Evolutionary conservation across 2,329 filamentous ascomycete species (phyloP).

Genomic region (Spiromastix sp.): DNA sequence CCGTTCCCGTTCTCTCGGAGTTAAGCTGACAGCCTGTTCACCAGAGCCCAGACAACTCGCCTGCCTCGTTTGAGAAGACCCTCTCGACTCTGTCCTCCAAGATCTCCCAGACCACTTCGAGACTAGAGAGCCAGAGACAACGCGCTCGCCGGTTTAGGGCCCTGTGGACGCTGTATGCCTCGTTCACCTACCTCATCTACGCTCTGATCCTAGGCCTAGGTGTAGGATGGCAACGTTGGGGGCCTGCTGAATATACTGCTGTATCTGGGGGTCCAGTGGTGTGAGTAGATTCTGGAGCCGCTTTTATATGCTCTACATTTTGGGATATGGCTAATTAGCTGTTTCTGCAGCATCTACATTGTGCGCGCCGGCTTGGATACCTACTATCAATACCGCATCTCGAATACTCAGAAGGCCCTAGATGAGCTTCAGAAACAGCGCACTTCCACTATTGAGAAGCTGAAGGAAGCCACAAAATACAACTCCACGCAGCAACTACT

Average conservation of each 20-base stretch:
- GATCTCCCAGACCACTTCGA: conserved; percentile 63
- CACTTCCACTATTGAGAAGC: conserved; percentile 77
- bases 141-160: conserved; percentile 69
- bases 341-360: conserved; percentile 59
- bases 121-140: conserved; percentile 62
- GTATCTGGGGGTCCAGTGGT: conserved; percentile 67
- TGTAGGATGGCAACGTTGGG: conserved; percentile 72
- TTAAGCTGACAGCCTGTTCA: conserved; percentile 1
- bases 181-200: conserved; percentile 82
- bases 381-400: conserved; percentile 74
- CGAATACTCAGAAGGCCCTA: conserved; percentile 56
- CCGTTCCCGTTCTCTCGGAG: not conserved
- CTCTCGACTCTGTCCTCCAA: conserved; percentile 72
- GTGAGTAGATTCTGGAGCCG: conserved; percentile 38
- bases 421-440: conserved; percentile 69
- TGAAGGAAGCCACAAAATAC: conserved; percentile 92
- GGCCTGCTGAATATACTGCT: conserved; percentile 64
- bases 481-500: conserved; percentile 87
- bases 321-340: conserved; percentile 1
- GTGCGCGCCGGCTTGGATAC: conserved; percentile 55
- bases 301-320: conserved; percentile 1
- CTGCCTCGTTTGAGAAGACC: conserved; percentile 86
- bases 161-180: conserved; percentile 81
- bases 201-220: conserved; percentile 73
- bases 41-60: conserved; percentile 68